Conservation (phyloP, 768 basidiomycete species). For the Pleurotus djamor region DNA sequence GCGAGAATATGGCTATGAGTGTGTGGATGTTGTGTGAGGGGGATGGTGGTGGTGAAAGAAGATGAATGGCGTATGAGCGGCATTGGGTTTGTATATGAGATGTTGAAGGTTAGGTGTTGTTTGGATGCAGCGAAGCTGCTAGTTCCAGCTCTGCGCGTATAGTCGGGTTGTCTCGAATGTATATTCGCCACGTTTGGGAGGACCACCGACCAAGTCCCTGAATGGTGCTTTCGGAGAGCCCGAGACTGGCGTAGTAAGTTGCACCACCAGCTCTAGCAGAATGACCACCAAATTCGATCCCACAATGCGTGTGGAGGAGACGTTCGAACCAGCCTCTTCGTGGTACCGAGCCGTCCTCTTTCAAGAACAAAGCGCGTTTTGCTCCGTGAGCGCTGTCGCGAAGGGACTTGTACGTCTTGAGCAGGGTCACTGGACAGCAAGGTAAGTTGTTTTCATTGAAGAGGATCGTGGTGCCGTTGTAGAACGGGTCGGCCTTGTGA, state of each 20-base stretch:
- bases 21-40: too few relatives aligned
- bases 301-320: not conserved
- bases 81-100: too few relatives aligned
- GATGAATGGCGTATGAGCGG: too few relatives aligned
- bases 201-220: slow-evolving; percentile 36
- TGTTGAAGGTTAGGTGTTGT: too few relatives aligned
- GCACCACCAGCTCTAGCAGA: slow-evolving; percentile 37
- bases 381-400: not conserved
- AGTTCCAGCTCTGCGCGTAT: not conserved
- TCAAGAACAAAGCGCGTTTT: not conserved
- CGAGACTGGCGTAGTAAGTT: slow-evolving; percentile 25
- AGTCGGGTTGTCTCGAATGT: slow-evolving; percentile 24
- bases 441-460: too few relatives aligned
- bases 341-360: not conserved
- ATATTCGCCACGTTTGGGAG: slow-evolving; percentile 25
- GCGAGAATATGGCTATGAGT: too few relatives aligned
- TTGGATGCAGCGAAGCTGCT: not conserved
- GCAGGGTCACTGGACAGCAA: not conserved
- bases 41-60: too few relatives aligned
- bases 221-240: slow-evolving; percentile 24
- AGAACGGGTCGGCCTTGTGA: too few relatives aligned
- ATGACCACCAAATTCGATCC: slow-evolving; percentile 23
- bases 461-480: too few relatives aligned
- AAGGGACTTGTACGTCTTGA: not conserved
- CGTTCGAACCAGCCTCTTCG: not conserved